Conservation (phyloP, 2,329 filamentous ascomycete species). For the Fusarium zealandicum region DNA sequence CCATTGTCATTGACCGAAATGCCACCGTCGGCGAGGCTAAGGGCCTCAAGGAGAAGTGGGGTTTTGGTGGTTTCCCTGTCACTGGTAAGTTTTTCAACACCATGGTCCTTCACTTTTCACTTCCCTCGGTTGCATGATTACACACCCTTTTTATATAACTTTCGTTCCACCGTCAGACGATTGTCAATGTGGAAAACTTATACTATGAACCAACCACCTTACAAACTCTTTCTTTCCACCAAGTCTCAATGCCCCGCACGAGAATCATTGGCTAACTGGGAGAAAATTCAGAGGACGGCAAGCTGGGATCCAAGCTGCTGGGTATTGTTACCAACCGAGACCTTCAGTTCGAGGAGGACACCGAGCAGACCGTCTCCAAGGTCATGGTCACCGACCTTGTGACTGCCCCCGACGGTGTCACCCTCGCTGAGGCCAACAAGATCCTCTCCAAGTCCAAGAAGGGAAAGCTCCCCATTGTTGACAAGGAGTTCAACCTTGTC, state of each 20-base stretch:
- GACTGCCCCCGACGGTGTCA: constrained; percentile 84
- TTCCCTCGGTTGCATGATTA: constrained; percentile 72
- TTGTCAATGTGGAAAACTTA: constrained; percentile 76
- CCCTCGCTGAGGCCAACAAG: constrained; percentile 86
- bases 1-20: constrained; percentile 85
- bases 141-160: constrained; percentile 87
- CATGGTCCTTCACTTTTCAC: constrained; percentile 19
- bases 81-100: constrained; percentile 75
- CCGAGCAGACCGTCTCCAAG: constrained; percentile 74
- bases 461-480: constrained; percentile 94
- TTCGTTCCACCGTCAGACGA: constrained; percentile 99
- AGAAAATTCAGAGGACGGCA: constrained; percentile 77
- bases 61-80: constrained; percentile 97
- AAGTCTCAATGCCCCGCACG: constrained; percentile 15
- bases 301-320: constrained; percentile 91
- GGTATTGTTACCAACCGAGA: constrained; percentile 98
- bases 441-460: constrained; percentile 97
- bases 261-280: constrained; percentile 33
- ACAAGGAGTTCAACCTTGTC: constrained; percentile 82
- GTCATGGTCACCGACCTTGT: constrained; percentile 97
- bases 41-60: constrained; percentile 95
- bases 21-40: constrained; percentile 92
- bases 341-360: constrained; percentile 91
- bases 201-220: constrained; percentile 45
- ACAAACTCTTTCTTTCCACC: constrained; percentile 22